A percentile compares a stretch with the other conserved stretches of the same genome.
phyloP scores from a whole-genome alignment of 2,329 filamentous ascomycete species.

The Penicillium palitans region DNA sequence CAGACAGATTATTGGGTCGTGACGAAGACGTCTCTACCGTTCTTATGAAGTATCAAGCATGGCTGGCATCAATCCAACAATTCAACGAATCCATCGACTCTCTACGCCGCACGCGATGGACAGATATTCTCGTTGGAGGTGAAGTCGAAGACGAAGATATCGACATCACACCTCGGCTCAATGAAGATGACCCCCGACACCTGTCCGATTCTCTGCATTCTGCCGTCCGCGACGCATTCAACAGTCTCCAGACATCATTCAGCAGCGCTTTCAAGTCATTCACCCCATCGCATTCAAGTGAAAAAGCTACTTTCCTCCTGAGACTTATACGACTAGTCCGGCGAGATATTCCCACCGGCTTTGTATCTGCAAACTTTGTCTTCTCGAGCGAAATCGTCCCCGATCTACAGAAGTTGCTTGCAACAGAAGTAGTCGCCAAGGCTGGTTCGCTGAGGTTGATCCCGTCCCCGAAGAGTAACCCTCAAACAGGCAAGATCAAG shows the following conservation, averaged over 20 bases:
- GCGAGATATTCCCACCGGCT: conserved; percentile 58
- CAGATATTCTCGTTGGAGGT: conserved; percentile 41
- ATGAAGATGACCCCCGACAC: conserved; percentile 67
- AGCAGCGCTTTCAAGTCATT: conserved; percentile 51
- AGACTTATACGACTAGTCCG: conserved; percentile 74
- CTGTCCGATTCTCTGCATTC: conserved; percentile 61
- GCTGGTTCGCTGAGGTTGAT: conserved; percentile 45
- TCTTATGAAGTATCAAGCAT: conserved; percentile 65
- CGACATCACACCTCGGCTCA: conserved; percentile 53
- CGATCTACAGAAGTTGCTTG: conserved; percentile 64
- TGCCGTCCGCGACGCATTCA: conserved; percentile 59
- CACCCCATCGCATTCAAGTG: conserved; percentile 49
- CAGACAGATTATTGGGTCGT: conserved; percentile 70
- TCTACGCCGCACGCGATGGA: conserved; percentile 39
- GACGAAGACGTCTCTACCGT: conserved; percentile 65
- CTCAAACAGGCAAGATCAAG: conserved; percentile 42
- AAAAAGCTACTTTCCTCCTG: conserved; percentile 63
- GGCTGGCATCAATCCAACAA: conserved; percentile 70
- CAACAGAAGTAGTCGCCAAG: conserved; percentile 50
- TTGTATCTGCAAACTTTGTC: conserved; percentile 41
- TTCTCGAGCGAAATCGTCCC: conserved; percentile 65
- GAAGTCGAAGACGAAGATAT: conserved; percentile 42
- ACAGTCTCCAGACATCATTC: conserved; percentile 50
- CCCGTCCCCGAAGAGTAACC: conserved; percentile 6
- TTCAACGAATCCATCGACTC: conserved; percentile 35